A percentile compares a stretch with the other conserved stretches of the same genome.
Evolutionary conservation across 768 basidiomycete species (phyloP).

Genomic region (Boletellus emodensis): DNA sequence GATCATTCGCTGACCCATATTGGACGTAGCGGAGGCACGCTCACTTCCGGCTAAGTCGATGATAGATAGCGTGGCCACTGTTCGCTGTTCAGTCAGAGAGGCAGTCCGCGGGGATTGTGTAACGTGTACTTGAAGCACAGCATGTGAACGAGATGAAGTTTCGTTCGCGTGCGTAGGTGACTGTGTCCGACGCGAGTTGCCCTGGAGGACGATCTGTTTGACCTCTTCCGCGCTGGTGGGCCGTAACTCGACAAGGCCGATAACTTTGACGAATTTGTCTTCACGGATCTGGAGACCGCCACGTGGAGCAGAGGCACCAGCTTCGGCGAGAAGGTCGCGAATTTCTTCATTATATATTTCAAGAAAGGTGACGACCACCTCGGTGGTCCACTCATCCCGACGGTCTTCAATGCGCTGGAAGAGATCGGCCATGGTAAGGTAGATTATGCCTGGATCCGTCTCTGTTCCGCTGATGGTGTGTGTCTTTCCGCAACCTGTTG

Average conservation of each 20-base stretch:
- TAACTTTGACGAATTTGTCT: conserved; percentile 88
- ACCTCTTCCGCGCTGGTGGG: conserved; percentile 89
- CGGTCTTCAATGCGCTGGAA: conserved; percentile 90
- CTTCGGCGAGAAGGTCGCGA: conserved; percentile 85
- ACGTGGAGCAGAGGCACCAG: conserved; percentile 54
- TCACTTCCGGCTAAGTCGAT: conserved; percentile 98
- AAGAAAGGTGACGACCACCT: conserved; percentile 91
- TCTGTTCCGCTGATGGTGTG: conserved; percentile 97
- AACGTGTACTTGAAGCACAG: conserved; percentile 94
- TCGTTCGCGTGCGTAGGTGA: conserved; percentile 96
- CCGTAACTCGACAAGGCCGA: conserved; percentile 75
- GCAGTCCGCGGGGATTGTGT: conserved; percentile 84
- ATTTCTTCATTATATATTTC: conserved; percentile 99
- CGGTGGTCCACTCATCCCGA: conserved; percentile 77
- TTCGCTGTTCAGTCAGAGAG: conserved; percentile 74
- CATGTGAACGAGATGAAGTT: conserved; percentile 95
- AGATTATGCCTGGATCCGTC: conserved; percentile 87
- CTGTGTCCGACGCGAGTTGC: conserved; percentile 85
- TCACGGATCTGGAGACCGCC: conserved; percentile 93
- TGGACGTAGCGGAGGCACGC: conserved; percentile 90
- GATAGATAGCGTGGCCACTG: conserved; percentile 90
- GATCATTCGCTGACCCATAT: conserved; percentile 97
- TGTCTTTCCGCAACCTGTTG: conserved; percentile 99
- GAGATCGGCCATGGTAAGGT: conserved; percentile 95
- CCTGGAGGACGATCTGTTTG: conserved; percentile 86